phyloP scores from a whole-genome alignment of 352 stramenopile genomes.

The Phytopythium delawarense region DNA sequence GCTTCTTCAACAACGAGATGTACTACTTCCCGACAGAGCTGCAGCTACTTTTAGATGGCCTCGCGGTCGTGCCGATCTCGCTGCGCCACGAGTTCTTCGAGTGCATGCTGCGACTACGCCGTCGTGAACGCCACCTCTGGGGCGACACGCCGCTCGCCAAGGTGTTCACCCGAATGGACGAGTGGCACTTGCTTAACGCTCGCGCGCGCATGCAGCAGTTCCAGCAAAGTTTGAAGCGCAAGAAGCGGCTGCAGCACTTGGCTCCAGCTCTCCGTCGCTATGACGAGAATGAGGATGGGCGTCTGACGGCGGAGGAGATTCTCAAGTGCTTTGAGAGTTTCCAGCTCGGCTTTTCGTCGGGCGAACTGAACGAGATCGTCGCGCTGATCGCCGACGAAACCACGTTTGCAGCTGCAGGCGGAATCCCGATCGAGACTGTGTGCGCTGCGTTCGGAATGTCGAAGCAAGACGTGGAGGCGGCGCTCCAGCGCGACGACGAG shows the following conservation, averaged over 20 bases:
- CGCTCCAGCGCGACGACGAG: constrained; percentile 48
- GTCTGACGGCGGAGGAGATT: constrained; percentile 61
- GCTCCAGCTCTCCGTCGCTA: constrained; percentile 59
- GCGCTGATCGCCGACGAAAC: constrained; percentile 57
- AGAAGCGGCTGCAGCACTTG: constrained; percentile 46
- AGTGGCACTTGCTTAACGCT: constrained; percentile 92
- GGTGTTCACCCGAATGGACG: constrained; percentile 95
- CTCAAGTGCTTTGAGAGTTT: constrained; percentile 86
- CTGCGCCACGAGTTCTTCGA: constrained; percentile 85
- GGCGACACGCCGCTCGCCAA: constrained; percentile 95
- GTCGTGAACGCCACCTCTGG: constrained; percentile 94
- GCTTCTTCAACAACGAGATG: constrained; percentile 99
- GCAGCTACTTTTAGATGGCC: constrained; percentile 84
- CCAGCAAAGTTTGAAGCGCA: constrained; percentile 66
- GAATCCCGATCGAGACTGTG: constrained; percentile 62
- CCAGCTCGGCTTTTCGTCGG: constrained; percentile 76
- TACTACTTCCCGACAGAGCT: constrained; percentile 96
- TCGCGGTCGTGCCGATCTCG: constrained; percentile 52
- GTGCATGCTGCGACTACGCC: constrained; percentile 84
- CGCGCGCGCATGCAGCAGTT: constrained; percentile 84
- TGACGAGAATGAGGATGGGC: constrained; percentile 64
- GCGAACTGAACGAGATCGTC: constrained; percentile 83
- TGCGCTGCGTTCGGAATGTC: constrained; percentile 67
- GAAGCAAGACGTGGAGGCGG: constrained; percentile 42
- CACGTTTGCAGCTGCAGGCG: constrained; percentile 34